These are phyloP conservation scores for Iberis pinnata DNA, from an alignment of 345 rosid species.

Conservation along the genomic window DNA sequence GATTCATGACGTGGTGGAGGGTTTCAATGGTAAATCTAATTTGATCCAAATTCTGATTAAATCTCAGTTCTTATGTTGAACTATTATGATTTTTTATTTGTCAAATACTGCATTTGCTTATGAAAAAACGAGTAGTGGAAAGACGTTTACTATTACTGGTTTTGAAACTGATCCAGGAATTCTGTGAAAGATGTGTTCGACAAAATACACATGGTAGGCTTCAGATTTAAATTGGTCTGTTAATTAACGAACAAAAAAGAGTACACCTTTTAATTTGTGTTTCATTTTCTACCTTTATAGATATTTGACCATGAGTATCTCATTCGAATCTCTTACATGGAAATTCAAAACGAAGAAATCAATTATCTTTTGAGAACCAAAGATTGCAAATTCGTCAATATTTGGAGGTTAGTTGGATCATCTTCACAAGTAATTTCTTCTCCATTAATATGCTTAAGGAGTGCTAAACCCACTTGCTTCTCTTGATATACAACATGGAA, in stretches of 20 bases:
- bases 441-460: neutral
- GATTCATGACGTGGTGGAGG: slow-evolving; percentile 70
- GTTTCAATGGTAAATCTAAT: slow-evolving; percentile 65
- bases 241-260: too few species aligned
- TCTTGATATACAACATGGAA: slow-evolving; percentile 56
- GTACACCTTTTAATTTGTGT: slow-evolving; percentile 12
- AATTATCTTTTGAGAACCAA: slow-evolving; percentile 82
- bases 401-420: slow-evolving; percentile 67
- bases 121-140: slow-evolving; percentile 98
- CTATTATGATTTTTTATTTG: neutral
- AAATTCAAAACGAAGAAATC: slow-evolving; percentile 88
- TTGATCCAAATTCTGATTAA: neutral
- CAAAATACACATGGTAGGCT: slow-evolving; percentile 41
- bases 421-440: slow-evolving; percentile 5
- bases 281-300: slow-evolving; percentile 34
- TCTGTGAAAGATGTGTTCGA: slow-evolving; percentile 69
- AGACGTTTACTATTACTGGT: slow-evolving; percentile 97
- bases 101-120: slow-evolving; percentile 91
- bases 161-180: slow-evolving; percentile 66
- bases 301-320: slow-evolving; percentile 73
- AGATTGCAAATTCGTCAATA: slow-evolving; percentile 85
- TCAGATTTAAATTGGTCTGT: too few species aligned
- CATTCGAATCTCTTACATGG: slow-evolving; percentile 89
- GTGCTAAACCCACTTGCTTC: slow-evolving; percentile 6
- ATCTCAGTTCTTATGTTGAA: neutral